A percentile compares a stretch with the other conserved stretches of the same genome.
These are phyloP conservation scores for Fusarium nodosum DNA, from an alignment of 2,329 filamentous ascomycete genomes.

Conservation along the genomic window DNA sequence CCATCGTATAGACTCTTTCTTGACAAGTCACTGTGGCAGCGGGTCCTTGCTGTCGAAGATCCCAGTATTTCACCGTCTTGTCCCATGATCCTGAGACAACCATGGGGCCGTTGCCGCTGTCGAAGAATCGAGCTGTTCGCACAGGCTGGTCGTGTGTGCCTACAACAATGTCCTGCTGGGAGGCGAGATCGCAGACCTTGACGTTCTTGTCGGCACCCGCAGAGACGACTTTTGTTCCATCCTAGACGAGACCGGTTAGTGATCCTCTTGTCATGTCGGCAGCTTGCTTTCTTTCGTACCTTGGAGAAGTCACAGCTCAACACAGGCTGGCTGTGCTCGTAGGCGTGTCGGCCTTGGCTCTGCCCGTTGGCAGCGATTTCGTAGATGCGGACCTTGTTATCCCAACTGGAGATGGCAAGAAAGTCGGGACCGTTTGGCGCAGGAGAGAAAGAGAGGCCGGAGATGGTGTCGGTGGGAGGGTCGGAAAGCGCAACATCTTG, in stretches of 20 bases:
- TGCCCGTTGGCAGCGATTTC: conserved; percentile 84
- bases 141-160: conserved; percentile 89
- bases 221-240: conserved; percentile 89
- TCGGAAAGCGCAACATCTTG: conserved; percentile 85
- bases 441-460: conserved; percentile 86
- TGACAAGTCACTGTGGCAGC: conserved; percentile 76
- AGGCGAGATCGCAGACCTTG: conserved; percentile 85
- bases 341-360: conserved; percentile 86
- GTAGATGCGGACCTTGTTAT: conserved; percentile 98
- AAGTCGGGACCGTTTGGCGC: conserved; percentile 72
- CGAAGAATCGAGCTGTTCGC: conserved; percentile 82
- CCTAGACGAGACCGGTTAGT: conserved; percentile 64
- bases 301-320: conserved; percentile 89
- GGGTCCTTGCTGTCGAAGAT: conserved; percentile 75
- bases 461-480: conserved; percentile 90
- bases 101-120: conserved; percentile 79
- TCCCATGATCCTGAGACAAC: conserved; percentile 95
- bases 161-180: conserved; percentile 76
- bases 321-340: conserved; percentile 88
- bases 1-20: conserved; percentile 91
- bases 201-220: conserved; percentile 92
- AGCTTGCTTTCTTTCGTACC: conserved; percentile 66
- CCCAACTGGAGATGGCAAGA: conserved; percentile 93
- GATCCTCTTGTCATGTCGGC: not conserved
- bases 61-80: conserved; percentile 92